Conservation (phyloP, 768 basidiomycete species). For the Exsudoporus frostii region DNA sequence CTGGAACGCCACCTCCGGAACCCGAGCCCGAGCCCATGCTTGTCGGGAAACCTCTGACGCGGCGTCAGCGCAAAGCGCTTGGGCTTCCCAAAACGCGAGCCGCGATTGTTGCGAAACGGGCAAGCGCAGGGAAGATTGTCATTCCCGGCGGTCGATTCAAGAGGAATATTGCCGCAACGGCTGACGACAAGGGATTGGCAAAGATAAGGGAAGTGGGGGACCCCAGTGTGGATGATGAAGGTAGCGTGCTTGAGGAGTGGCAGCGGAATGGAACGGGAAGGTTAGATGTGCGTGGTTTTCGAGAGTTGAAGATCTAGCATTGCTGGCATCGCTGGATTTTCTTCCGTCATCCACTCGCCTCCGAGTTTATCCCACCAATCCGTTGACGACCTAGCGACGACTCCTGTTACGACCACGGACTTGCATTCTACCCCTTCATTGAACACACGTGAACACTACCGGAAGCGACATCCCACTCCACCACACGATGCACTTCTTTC, state of each 20-base stretch:
- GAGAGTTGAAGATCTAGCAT: slow-evolving; percentile 66
- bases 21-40: slow-evolving; percentile 11
- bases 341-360: not conserved
- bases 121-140: slow-evolving; percentile 52
- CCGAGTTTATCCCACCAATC: not conserved
- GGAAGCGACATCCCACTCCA: slow-evolving; percentile 4
- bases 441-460: slow-evolving; percentile 5
- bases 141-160: slow-evolving; percentile 60
- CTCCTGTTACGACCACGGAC: slow-evolving; percentile 5
- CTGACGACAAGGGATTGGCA: slow-evolving; percentile 9
- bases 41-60: slow-evolving; percentile 47
- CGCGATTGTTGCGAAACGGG: slow-evolving; percentile 28
- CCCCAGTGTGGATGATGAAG: slow-evolving; percentile 33
- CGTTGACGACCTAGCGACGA: slow-evolving; percentile 10
- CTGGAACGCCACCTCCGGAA: slow-evolving; percentile 34
- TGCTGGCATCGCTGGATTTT: not conserved
- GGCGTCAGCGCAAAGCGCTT: slow-evolving; percentile 65
- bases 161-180: slow-evolving; percentile 23
- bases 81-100: slow-evolving; percentile 58
- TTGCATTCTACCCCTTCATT: slow-evolving; percentile 6
- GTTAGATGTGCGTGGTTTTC: slow-evolving; percentile 73
- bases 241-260: slow-evolving; percentile 48
- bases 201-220: slow-evolving; percentile 22
- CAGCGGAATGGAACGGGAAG: slow-evolving; percentile 65
- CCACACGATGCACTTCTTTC: slow-evolving; percentile 1